These are phyloP conservation scores for Schizophyllum commune DNA, from an alignment of 1,284 basidiomycete genomes.

Conservation along the genomic window DNA sequence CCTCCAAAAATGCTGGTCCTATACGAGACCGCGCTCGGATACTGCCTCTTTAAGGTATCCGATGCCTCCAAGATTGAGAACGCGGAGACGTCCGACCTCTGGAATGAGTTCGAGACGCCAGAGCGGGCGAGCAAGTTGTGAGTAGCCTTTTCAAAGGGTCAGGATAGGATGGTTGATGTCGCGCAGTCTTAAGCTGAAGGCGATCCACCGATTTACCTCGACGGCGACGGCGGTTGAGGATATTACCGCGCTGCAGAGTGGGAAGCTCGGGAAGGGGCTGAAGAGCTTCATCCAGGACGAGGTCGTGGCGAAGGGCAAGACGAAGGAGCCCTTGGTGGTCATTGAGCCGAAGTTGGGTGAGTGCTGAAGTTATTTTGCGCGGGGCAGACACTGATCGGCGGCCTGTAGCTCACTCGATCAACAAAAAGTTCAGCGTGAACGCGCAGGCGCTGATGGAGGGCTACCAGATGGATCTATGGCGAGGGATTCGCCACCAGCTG, in stretches of 20 bases:
- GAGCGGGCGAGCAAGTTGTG: conserved; percentile 89
- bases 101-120: conserved; percentile 89
- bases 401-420: conserved; percentile 69
- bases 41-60: conserved; percentile 95
- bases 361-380: conserved; percentile 20
- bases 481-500: conserved; percentile 91
- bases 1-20: conserved; percentile 63
- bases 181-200: conserved; percentile 83
- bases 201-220: conserved; percentile 93
- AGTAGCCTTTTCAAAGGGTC: conserved; percentile 24
- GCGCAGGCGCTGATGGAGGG: conserved; percentile 46
- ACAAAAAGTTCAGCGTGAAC: conserved; percentile 91
- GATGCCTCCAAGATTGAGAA: conserved; percentile 85
- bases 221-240: conserved; percentile 99
- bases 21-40: conserved; percentile 86
- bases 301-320: conserved; percentile 81
- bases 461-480: conserved; percentile 75
- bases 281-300: conserved; percentile 92
- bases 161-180: background rate
- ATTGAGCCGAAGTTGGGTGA: conserved; percentile 87
- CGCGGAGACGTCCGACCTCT: conserved; percentile 55
- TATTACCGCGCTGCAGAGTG: conserved; percentile 86
- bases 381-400: background rate
- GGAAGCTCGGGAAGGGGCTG: conserved; percentile 87
- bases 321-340: conserved; percentile 83